Evolutionary conservation across 306 rosid species (phyloP), one percentile per base, ranked within the genome.

Genomic region (Medicago ruthenica): DNA sequence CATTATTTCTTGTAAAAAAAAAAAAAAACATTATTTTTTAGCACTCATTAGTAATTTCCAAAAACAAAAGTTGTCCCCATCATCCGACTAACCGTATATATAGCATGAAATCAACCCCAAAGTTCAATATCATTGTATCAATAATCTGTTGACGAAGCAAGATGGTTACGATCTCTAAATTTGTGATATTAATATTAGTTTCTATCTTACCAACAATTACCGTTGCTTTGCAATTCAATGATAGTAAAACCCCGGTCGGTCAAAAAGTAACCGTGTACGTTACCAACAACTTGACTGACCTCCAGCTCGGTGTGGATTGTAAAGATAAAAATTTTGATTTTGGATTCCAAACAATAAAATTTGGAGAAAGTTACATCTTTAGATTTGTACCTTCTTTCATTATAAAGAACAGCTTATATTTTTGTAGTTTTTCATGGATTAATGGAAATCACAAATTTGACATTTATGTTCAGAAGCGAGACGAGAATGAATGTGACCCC

Each of bases 381-480:
- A 40, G 6, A 7, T 39, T 39, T 5, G 10, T 2, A 12, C 34
- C 67, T 1, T 0, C 67, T 14, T 60, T 7, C 2, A 7, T 31
- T 3, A 6, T 31, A 22, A 14, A 14, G 2, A 12, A 1, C 6
- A 5, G 39, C 17, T 54, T 71, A 36, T 71, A 53, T 8, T 54
- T 36, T 54, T 71, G 76, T 40, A 10, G 20, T 3, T 54, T 71
- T 55, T 6, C 5, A 12, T 71, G 76, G 76, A 13, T 0, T 12
- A 2, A 9, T 4, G 66, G 20, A 18, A 9, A 2, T 36, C 65
- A 55, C 2, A 0, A 16, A 8, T 71, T 71, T 53, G 76, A 54
- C 6, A 71, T 71, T 36, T 71, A 71, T 71, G 5, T 18, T 18
- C 40, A 71, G 39, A 3, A 4, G 0, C 51, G 76, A 15, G 76